Conservation (phyloP, 164 flowering plant genomes). For the Tinospora cordifolia region DNA sequence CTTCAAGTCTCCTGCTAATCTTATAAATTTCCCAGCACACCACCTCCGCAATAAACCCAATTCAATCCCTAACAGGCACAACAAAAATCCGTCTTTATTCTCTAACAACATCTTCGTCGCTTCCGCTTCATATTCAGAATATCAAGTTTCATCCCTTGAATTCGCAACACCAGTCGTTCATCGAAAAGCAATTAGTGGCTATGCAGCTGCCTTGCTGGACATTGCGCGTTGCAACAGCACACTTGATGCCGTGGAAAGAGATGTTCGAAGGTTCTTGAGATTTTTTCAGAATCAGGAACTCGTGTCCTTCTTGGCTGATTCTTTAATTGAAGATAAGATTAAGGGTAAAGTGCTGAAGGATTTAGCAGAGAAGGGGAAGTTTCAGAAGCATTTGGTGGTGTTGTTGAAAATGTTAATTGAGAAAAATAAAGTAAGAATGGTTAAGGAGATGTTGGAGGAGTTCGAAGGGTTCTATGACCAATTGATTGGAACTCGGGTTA, state of each 20-base stretch:
- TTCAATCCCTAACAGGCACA: constrained; percentile 10
- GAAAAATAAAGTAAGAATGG: constrained; percentile 35
- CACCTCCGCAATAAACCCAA: constrained; percentile 8
- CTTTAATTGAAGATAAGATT: constrained; percentile 21
- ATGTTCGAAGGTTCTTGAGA: constrained; percentile 34
- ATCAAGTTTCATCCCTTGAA: constrained; percentile 12
- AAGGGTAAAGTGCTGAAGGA: constrained; percentile 39
- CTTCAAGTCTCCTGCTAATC: constrained; percentile 9
- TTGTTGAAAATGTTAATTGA: constrained; percentile 45
- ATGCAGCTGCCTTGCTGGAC: constrained; percentile 62
- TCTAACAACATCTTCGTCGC: constrained; percentile 12
- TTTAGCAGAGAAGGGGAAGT: constrained; percentile 30
- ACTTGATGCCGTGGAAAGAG: constrained; percentile 26
- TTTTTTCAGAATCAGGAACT: constrained; percentile 27
- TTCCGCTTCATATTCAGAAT: constrained; percentile 13
- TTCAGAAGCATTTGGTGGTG: constrained; percentile 34
- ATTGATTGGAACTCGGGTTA: constrained; percentile 32
- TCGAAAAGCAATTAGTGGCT: constrained; percentile 41
- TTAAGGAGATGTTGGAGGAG: constrained; percentile 44
- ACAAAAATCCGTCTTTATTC: constrained; percentile 4
- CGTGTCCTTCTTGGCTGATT: constrained; percentile 19
- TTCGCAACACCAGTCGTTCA: constrained; percentile 11
- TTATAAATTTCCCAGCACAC: constrained; percentile 9
- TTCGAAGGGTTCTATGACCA: constrained; percentile 49
- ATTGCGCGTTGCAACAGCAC: constrained; percentile 28